Conservation (phyloP, 352 stramenopile species). For the Pythium apleroticum region DNA sequence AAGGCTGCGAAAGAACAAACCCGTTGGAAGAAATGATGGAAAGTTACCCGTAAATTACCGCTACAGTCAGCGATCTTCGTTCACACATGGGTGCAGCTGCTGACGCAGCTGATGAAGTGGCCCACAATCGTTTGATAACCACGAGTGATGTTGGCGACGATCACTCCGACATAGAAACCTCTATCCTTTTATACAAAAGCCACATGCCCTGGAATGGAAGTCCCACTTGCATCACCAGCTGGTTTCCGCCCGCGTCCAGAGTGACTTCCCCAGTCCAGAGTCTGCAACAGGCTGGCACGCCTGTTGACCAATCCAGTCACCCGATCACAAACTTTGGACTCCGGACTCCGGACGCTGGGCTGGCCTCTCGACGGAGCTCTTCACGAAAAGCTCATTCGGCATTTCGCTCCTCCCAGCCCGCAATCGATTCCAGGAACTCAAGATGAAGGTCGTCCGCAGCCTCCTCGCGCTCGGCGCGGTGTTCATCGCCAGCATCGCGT, state of each 20-base stretch:
- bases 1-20: not conserved
- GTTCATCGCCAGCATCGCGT: slow-evolving; percentile 20
- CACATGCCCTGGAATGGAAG: not conserved
- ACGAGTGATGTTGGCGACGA: not conserved
- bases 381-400: slow-evolving; percentile 10
- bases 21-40: not conserved
- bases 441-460: slow-evolving; percentile 43
- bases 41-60: not conserved
- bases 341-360: not conserved
- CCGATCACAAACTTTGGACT: not conserved
- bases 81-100: not conserved
- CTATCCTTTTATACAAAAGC: not conserved
- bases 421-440: not conserved
- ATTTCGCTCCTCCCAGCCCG: slow-evolving; percentile 5
- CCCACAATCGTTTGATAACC: not conserved
- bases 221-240: not conserved
- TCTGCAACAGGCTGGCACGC: not conserved
- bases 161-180: not conserved
- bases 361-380: not conserved
- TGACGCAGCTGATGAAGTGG: not conserved
- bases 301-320: not conserved
- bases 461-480: slow-evolving; percentile 28
- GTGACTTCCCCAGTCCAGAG: not conserved
- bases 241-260: not conserved
- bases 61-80: not conserved